These are phyloP conservation scores for Luffa aegyptiaca DNA, from an alignment of 306 rosid species.

Conservation along the genomic window DNA sequence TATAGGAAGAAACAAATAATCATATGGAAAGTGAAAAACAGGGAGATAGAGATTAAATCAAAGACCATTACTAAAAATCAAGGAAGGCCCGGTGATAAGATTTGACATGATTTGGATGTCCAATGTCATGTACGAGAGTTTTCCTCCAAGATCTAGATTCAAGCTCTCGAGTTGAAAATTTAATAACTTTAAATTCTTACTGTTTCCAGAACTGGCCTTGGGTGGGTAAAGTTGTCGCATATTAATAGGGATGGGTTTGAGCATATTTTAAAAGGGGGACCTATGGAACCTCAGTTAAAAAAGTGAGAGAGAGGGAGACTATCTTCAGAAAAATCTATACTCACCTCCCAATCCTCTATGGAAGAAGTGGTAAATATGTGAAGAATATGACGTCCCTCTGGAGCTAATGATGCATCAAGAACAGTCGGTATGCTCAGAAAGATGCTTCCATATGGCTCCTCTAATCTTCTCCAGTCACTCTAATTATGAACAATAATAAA, in stretches of 20 bases:
- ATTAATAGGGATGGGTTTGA: neutral
- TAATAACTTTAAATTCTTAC: neutral
- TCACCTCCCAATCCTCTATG: constrained; percentile 85
- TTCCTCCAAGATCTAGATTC: neutral
- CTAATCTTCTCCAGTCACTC: constrained; percentile 64
- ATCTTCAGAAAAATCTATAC: neutral
- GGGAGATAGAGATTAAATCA: neutral
- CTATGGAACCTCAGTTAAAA: neutral
- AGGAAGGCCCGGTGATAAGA: neutral
- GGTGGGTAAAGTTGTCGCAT: neutral
- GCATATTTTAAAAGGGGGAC: neutral
- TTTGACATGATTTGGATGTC: neutral
- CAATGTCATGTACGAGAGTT: neutral
- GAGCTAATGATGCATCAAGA: constrained; percentile 86
- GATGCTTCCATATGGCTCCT: constrained; percentile 85
- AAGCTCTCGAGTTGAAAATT: neutral
- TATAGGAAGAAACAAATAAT: constrained; percentile 16
- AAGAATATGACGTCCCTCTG: constrained; percentile 79
- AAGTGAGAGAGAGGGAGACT: neutral
- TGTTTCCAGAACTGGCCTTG: neutral
- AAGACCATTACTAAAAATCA: constrained; percentile 8
- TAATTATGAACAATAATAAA: constrained; percentile 9
- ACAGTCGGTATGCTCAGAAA: constrained; percentile 93
- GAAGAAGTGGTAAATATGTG: constrained; percentile 93
- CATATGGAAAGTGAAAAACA: neutral